These are phyloP conservation scores for Annulohypoxylon maeteangense DNA, from an alignment of 495 filamentous ascomycete species.

Conservation along the genomic window DNA sequence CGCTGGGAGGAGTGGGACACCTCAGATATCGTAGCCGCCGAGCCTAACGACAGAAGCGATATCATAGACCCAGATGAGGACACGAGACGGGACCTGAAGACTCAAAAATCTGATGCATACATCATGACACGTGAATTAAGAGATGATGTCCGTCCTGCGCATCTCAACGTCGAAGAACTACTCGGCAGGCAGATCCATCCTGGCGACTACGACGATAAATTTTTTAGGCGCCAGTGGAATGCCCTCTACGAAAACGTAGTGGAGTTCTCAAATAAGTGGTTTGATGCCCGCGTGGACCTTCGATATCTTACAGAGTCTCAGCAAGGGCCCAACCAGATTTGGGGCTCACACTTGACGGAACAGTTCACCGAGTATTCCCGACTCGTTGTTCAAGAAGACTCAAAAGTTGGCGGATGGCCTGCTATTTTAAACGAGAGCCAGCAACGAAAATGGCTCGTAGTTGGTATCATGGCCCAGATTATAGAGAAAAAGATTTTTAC, in stretches of 20 bases:
- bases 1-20: constrained; percentile 34
- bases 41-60: neutral
- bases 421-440: constrained; percentile 45
- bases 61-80: neutral
- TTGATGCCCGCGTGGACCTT: constrained; percentile 23
- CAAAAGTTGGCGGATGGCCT: constrained; percentile 53
- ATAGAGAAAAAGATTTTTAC: constrained; percentile 57
- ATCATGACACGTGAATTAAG: neutral
- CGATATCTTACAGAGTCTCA: neutral
- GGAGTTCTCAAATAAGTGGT: constrained; percentile 34
- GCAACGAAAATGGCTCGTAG: constrained; percentile 54
- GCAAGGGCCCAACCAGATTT: constrained; percentile 10
- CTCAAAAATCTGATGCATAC: neutral
- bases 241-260: constrained; percentile 31
- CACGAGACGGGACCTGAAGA: neutral
- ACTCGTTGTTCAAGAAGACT: constrained; percentile 52
- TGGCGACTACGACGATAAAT: constrained; percentile 41
- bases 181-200: constrained; percentile 23
- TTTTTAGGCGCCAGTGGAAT: constrained; percentile 30
- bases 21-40: constrained; percentile 18
- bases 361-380: constrained; percentile 52
- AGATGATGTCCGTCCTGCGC: constrained; percentile 32
- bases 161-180: constrained; percentile 34
- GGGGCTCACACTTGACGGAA: constrained; percentile 34
- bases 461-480: constrained; percentile 54